phyloP scores from a whole-genome alignment of 257 asterid genomes.

The Fraxinus quadrangulata region DNA sequence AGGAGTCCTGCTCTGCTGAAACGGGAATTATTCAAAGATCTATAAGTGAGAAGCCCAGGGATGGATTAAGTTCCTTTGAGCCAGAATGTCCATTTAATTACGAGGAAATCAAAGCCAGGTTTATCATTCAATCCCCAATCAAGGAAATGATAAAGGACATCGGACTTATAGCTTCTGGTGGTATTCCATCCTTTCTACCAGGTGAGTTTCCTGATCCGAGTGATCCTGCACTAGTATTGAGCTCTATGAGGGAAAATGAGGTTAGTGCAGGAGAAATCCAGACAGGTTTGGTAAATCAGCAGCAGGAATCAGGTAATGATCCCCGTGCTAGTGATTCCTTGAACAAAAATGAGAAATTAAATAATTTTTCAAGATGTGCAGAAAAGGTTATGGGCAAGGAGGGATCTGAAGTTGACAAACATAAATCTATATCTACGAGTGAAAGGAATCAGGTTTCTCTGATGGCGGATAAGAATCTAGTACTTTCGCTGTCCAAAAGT shows the following conservation, averaged over 20 bases:
- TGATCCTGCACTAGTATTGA: slow-evolving; percentile 51
- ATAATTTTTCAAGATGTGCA: slow-evolving; percentile 27
- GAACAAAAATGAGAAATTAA: slow-evolving; percentile 31
- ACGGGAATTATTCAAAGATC: slow-evolving; percentile 35
- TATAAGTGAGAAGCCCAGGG: slow-evolving; percentile 43
- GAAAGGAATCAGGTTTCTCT: slow-evolving; percentile 44
- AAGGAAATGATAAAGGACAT: slow-evolving; percentile 66
- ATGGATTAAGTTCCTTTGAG: slow-evolving; percentile 36
- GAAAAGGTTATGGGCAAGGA: slow-evolving; percentile 37
- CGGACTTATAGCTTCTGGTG: slow-evolving; percentile 66
- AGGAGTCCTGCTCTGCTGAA: slow-evolving; percentile 38
- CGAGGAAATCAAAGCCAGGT: slow-evolving; percentile 78
- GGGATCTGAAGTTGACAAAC: slow-evolving; percentile 38
- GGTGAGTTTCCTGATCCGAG: slow-evolving; percentile 38
- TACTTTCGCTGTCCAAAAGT: slow-evolving; percentile 42
- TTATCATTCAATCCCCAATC: slow-evolving; percentile 57
- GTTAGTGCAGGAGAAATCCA: slow-evolving; percentile 32
- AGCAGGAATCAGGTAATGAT: slow-evolving; percentile 33
- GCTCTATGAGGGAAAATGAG: slow-evolving; percentile 34
- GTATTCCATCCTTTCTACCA: slow-evolving; percentile 56
- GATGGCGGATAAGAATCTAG: slow-evolving; percentile 39
- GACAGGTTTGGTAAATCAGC: slow-evolving; percentile 32
- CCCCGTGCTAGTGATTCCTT: slow-evolving; percentile 24
- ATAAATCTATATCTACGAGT: slow-evolving; percentile 32
- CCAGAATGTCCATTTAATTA: slow-evolving; percentile 61